phyloP scores from a whole-genome alignment of 2,329 filamentous ascomycete genomes.

The Alternaria brassicae region DNA sequence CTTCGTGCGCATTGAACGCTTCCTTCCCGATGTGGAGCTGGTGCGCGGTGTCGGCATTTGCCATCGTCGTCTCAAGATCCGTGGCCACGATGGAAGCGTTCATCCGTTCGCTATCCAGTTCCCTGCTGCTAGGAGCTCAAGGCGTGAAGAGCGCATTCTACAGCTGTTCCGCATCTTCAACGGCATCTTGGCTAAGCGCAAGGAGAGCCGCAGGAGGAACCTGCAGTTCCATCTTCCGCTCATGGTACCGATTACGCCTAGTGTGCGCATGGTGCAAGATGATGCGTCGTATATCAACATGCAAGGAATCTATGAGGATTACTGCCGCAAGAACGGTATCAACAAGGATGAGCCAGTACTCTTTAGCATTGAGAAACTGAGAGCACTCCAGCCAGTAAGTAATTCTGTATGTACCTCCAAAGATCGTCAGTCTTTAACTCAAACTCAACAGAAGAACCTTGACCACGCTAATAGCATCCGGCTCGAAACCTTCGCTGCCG shows the following conservation, averaged over 20 bases:
- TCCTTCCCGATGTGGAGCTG: conserved; percentile 92
- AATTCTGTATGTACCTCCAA: not conserved
- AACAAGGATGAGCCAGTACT: conserved; percentile 95
- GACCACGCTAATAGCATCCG: conserved; percentile 76
- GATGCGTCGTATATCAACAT: conserved; percentile 93
- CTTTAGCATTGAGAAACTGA: conserved; percentile 93
- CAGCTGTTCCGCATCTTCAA: conserved; percentile 99
- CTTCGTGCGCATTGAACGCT: conserved; percentile 96
- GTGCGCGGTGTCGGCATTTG: conserved; percentile 90
- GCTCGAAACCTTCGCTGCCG: conserved; percentile 90
- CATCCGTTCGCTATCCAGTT: conserved; percentile 97
- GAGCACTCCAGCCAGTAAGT: conserved; percentile 63
- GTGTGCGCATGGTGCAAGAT: conserved; percentile 94
- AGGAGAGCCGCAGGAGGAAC: conserved; percentile 92
- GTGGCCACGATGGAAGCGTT: conserved; percentile 96
- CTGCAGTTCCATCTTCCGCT: conserved; percentile 94
- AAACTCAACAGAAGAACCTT: conserved; percentile 63
- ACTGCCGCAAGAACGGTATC: conserved; percentile 84
- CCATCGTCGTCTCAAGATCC: conserved; percentile 91
- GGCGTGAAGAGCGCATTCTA: conserved; percentile 91
- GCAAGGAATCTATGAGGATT: conserved; percentile 95
- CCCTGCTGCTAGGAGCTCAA: conserved; percentile 88
- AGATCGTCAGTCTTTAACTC: conserved; percentile 6
- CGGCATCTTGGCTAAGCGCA: conserved; percentile 86
- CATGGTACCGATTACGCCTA: conserved; percentile 93